Evolutionary conservation across 202 grass and related monocot genomes (phyloP), one percentile per base, ranked within the genome.

Genomic region (Setaria italica): DNA sequence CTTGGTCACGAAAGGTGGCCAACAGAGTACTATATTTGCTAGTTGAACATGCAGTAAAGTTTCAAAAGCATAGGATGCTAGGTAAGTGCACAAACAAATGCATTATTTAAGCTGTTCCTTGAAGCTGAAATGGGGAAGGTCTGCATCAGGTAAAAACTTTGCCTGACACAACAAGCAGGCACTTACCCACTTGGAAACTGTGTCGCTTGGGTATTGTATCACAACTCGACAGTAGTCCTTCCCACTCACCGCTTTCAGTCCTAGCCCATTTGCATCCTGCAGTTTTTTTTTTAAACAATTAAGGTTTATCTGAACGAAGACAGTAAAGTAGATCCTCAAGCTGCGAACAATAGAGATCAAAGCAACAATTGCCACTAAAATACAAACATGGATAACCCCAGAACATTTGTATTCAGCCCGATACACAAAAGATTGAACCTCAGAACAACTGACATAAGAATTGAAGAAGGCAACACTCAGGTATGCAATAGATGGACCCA

Each of bases 201-300:
- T 99, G 72, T 99, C 73, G 17, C 84, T 92, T 11, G 97, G 97
- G 76, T 92, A 96, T 20, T 83, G 90, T 85, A 99, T 91, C 29
- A 77, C 87, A 82, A 99, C 88, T 78, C 78, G 78, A 55, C 96
- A 99, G 79, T 88, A 90, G 80, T 99, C 93, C 9, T 92, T 89
- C 21, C 82, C 74, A 0, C 55, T 6, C 30, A 88, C n/a, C 0
- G 91, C 96, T 91, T 94, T 71, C 43, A 99, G 80, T 46, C 96
- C 96, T 86, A 99, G 70, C 39, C 96, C 93, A 83, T 99, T 99
- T 81, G 92, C 88, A 86, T 92, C 91, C 96, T 99, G 91, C 71
- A 58, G 16, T 37, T 87, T 39, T 25, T 48, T 89, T 71, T 56
- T 80, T 11, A 87, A 73, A 34, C 12, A 5, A 64, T 29, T 19